Conservation (phyloP, 2,329 filamentous ascomycete species). For the Colletotrichum salicis region DNA sequence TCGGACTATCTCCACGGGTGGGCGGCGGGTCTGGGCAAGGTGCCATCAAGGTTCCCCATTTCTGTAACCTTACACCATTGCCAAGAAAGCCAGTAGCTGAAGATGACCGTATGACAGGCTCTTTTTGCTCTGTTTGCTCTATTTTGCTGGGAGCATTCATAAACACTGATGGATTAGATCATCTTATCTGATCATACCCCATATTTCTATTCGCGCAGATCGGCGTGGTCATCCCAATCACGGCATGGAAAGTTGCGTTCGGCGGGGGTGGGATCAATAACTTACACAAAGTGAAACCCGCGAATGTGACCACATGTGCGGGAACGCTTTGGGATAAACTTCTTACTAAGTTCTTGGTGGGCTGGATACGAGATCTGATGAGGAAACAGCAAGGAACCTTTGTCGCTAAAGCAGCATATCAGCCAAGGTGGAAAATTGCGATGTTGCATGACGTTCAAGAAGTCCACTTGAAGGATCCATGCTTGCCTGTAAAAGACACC, state of each 20-base stretch:
- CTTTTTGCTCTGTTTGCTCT: too few relatives aligned
- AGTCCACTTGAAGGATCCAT: neutral
- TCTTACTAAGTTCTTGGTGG: neutral
- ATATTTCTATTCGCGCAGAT: neutral
- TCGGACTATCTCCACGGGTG: neutral
- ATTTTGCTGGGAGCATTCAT: neutral
- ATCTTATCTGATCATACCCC: neutral
- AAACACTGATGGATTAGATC: conserved; percentile 21
- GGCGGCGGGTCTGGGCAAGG: neutral
- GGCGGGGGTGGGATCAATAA: neutral
- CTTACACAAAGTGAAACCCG: neutral
- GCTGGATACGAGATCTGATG: neutral
- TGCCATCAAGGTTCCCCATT: neutral
- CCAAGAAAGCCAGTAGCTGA: neutral
- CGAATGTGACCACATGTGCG: neutral
- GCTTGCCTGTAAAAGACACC: too few relatives aligned
- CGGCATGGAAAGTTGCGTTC: neutral
- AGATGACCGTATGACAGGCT: neutral
- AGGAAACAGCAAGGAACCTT: neutral
- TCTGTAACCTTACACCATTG: neutral
- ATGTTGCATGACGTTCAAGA: neutral
- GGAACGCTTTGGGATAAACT: neutral
- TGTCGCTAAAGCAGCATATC: neutral
- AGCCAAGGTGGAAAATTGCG: neutral
- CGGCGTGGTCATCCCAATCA: neutral